Evolutionary conservation across 2,329 filamentous ascomycete species (phyloP), one percentile per base, ranked within the genome.

Genomic region (Metarhizium humberi): DNA sequence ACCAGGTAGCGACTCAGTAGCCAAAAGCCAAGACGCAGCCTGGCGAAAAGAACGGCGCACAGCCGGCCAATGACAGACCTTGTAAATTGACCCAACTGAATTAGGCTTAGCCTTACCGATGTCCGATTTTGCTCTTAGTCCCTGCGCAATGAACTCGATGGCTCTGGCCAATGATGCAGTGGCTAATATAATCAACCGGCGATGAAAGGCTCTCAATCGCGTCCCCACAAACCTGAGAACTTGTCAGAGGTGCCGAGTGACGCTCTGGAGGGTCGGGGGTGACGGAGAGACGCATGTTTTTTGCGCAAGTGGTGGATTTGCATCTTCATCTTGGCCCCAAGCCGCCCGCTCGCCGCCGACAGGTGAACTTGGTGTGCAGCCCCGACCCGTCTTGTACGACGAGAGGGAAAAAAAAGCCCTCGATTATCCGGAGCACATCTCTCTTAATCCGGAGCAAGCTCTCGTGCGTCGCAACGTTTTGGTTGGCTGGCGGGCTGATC

Each of bases 91-190:
- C 10, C 2, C 25, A 30, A 13, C 51, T 43, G 40, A 54, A 62
- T 53, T 46, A 16, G 58, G 61, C 40, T 54, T 63, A 61, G 61
- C 45, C 55, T 56, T 57, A 50, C 60, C 57, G 60, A 57, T 54
- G 56, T n/a, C 60, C 60, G 60, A 59, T 40, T 56, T 45, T 46
- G 45, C 52, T 55, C 56, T n/a, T 46, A 49, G 32, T 48, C 58
- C 58, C 59, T 57, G 57, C 52, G 11, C 50, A 48, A 51, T 36
- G 46, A 14, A 29, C 49, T 42, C 53, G 6, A 14, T 3, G 11
- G 11, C 18, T 16, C 4, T 43, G 25, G 25, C 57, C 54, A 63
- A 63, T 63, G 52, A 55, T n/a, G 51, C 32, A 32, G 46, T 25
- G 52, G 54, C 43, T 8, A 55, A 57, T 61, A 57, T 58, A 60